Evolutionary conservation across 768 basidiomycete genomes (phyloP), one percentile per base, ranked within the genome.

Genomic region (Termitomyces sp.): DNA sequence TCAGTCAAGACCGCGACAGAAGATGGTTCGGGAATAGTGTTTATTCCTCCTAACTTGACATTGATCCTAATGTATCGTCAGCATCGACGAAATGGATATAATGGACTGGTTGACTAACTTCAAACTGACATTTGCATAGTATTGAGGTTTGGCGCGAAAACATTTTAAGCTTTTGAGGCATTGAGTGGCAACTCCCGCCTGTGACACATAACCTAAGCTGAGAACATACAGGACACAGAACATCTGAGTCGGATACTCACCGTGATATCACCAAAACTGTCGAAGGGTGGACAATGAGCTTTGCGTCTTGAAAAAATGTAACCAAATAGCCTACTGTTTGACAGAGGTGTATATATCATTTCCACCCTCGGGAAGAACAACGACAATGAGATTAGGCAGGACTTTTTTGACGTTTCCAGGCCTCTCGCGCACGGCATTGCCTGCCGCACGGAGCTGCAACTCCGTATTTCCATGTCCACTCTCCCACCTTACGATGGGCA

Each of bases 31-130:
- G 90, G 90, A 32, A 93, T 76, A 1, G 83, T 81, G 66, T 93
- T 93, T 67, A 92, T 87, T 1, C 91, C 91, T 14, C 90, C 91
- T 0, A 92, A 76, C 68, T 93, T 92, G 20, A 90, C 90, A 59
- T 92, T 92, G 63, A 92, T 78, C 68, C 90, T 92, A 59, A 10
- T 56, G 33, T 22, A 48, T 18, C 20, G 24, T 22, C 24, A 26
- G 38, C 53, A 56, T 24, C 11, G 9, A 26, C 26, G 57, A 26
- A 22, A 56, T 57, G 30, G 26, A 9, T 55, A 14, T 26, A 45
- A 11, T 44, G 40, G 43, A 18, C 10, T 24, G 26, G 43, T 10
- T 36, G 26, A 30, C 22, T 62, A 55, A 90, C 90, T 92, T 92
- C 33, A 92, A 69, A 62, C 82, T 84, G 6, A 92, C 86, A 59